These are phyloP conservation scores for Agapanthus africanus DNA, from an alignment of 106 monocot species.

Conservation along the genomic window DNA sequence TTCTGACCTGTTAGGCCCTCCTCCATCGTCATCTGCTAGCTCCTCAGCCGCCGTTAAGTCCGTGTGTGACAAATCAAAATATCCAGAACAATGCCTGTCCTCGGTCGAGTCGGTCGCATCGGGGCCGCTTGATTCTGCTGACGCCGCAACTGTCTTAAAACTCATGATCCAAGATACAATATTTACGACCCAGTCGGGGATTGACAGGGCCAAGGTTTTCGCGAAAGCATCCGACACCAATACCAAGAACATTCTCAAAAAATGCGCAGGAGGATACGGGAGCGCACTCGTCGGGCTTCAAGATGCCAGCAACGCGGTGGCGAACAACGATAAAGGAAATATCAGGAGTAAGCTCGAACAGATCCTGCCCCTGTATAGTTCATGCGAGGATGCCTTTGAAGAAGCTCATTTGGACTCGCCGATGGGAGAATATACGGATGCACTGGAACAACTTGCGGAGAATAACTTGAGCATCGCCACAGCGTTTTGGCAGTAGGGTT, in stretches of 20 bases:
- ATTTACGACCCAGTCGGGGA: background rate
- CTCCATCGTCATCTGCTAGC: background rate
- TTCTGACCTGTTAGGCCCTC: background rate
- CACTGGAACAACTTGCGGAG: background rate
- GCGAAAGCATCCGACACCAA: background rate
- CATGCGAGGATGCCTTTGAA: background rate
- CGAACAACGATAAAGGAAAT: background rate
- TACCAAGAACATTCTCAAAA: background rate
- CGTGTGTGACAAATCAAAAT: background rate
- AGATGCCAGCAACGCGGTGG: background rate
- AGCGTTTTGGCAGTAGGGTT: background rate
- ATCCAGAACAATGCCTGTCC: background rate
- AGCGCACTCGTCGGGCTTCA: background rate
- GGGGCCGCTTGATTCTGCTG: background rate
- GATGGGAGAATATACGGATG: background rate
- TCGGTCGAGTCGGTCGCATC: background rate
- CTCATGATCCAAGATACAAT: background rate
- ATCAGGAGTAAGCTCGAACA: background rate
- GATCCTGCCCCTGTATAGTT: background rate
- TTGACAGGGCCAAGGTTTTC: background rate
- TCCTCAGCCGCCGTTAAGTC: background rate
- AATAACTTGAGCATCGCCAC: background rate
- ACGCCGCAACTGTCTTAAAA: background rate
- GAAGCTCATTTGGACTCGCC: background rate
- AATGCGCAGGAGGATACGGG: background rate